Base-by-base conservation (phyloP, 2,329 filamentous ascomycete species). In the Neospermospora avenae region DNA sequence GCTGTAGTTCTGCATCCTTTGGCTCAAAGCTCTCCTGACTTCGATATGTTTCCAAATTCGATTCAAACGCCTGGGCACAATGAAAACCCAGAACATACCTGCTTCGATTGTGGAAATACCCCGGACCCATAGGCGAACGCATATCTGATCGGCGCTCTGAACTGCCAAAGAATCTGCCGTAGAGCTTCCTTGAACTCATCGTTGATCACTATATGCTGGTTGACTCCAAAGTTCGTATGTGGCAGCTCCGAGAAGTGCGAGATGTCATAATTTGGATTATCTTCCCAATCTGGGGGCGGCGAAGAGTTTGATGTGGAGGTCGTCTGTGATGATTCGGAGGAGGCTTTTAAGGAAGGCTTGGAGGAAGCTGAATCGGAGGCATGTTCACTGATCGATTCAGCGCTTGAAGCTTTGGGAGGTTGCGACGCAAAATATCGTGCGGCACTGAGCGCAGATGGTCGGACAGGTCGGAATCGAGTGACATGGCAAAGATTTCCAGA, bases 91-190 rank as follows among this genome's bases (percentile, higher is more conserved):
- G 41, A 13, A 14, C 64, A 16, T 66, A 67, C 65, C 60, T 59
- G 60, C 61, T 74, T 78, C 22, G 78, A 78, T 73, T 99, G 95
- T 0, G 93, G 87, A 71, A 99, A 99, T 10, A 99, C 95, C 3
- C 95, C 95, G 5, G 93, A 98, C 22, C 95, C 95, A 72, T 99
- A 99, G 1, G 95, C 95, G 74, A 99, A 96, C 14, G 93, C 93
- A 78, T 98, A 98, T 58, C 93, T 86, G 67, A 99, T 96, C 0
- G 95, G 93, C 0, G 95, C 93, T 55, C 88, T 83, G 75, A 99
- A 98, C 70, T 96, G 85, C 84, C 92, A 95, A 22, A 97, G 79
- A 65, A 98, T 90, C 69, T 92, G 85, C 57, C 93, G 86, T 69
- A 99, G 77, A 13, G 88, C 88, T 74, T 97, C 90, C 72, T 96